Base-by-base conservation (phyloP, 306 rosid species). In the Ochetophila trinervis region DNA sequence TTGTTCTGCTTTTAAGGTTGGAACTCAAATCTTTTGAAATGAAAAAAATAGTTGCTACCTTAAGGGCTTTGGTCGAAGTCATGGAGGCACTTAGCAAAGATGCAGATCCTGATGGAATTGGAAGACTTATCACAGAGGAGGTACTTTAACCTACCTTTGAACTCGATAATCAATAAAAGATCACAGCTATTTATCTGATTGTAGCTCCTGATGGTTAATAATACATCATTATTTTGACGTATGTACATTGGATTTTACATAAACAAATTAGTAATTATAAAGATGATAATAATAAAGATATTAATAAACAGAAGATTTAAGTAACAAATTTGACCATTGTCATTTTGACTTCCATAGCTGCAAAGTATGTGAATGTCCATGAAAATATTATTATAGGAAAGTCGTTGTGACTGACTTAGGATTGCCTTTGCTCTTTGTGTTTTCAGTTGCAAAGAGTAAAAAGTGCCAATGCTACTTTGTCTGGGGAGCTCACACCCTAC, bases 21-120 rank as follows among this genome's bases (percentile, higher is more conserved):
- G 80, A 74, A 57, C 74, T 78, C 57, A 81, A 83, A 77, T 81
- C 86, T 10, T 72, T 83, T 7, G 85, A 83, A 72, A 85, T 85
- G 83, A 93, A 70, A 84, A 93, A 64, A 74, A 84, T 80, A 56
- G 78, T 93, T 69, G 93, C 97, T 49, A 93, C 82, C 56, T 61
- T 86, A 65, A 87, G 84, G 70, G 98, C 96, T 63, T 82, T 93
- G 64, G 88, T 89, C 78, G 96, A 89, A 86, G 98, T 89, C 73
- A 84, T 93, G 96, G 96, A 93, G 79, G 89, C 80, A 23, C 91
- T 87, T 69, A 90, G 86, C 74, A 71, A 81, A 69, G 90, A 81
- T 76, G 98, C 94, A 54, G 96, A 84, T 83, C 94, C 97, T 34
- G 65, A 27, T 35, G 90, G 94, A 61, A 90, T 93, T 74, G 97